A percentile compares a stretch with the other conserved stretches of the same genome.
phyloP scores from a whole-genome alignment of 305 asterid genomes.

The Fraxinus sp. region DNA sequence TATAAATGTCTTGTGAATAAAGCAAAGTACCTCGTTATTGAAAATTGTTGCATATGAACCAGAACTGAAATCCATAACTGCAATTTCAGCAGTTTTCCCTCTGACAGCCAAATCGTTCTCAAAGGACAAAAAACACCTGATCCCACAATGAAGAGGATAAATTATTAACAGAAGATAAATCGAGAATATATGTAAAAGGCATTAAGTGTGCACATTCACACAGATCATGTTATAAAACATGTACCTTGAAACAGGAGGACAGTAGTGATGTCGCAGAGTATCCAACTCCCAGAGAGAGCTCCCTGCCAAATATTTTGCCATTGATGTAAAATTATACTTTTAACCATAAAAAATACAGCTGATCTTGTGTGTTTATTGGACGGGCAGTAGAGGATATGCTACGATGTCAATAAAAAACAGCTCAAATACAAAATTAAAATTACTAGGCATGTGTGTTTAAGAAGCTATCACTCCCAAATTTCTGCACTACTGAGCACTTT shows the following conservation, averaged over 20 bases:
- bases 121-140: constrained; percentile 69
- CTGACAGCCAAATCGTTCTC: constrained; percentile 76
- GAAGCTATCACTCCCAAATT: not conserved
- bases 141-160: constrained; percentile 11
- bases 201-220: not conserved
- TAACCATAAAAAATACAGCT: not conserved
- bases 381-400: not conserved
- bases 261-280: constrained; percentile 77
- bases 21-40: constrained; percentile 63
- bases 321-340: not conserved
- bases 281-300: constrained; percentile 95
- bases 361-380: not conserved
- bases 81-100: constrained; percentile 71
- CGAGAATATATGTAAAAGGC: not conserved
- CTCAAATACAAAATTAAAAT: not conserved
- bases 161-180: constrained; percentile 1
- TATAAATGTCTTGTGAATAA: not conserved
- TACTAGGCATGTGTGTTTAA: not conserved
- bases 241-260: constrained; percentile 85
- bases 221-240: not conserved
- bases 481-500: not conserved
- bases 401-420: not conserved
- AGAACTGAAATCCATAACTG: constrained; percentile 76
- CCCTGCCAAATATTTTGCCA: constrained; percentile 48
- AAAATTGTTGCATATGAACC: constrained; percentile 84